phyloP scores from a whole-genome alignment of 2,329 filamentous ascomycete genomes.

The Botrytis paeoniae region DNA sequence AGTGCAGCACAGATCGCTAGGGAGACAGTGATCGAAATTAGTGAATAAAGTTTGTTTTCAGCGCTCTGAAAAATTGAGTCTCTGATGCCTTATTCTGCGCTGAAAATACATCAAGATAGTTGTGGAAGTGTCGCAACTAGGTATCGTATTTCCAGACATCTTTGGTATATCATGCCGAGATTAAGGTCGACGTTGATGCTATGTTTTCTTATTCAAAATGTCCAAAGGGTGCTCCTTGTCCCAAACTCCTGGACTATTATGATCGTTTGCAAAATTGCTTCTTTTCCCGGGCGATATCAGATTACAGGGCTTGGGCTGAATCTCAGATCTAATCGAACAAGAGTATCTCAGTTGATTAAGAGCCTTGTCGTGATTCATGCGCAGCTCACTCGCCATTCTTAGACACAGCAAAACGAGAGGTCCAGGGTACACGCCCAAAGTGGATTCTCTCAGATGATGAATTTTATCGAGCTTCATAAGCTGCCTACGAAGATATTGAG shows the following conservation, averaged over 20 bases:
- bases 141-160: background rate
- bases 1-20: conserved; percentile 9
- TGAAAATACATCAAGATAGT: background rate
- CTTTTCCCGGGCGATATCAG: background rate
- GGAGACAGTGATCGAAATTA: background rate
- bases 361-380: background rate
- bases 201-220: background rate
- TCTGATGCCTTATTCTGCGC: background rate
- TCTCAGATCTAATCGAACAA: background rate
- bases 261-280: background rate
- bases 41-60: background rate
- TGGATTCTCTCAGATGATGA: background rate
- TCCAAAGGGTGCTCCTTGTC: background rate
- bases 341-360: background rate
- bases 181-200: background rate
- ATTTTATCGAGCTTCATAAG: background rate
- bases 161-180: background rate
- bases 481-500: background rate
- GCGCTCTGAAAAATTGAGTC: background rate
- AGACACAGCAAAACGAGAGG: background rate
- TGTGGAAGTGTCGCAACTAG: background rate
- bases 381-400: background rate
- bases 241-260: background rate
- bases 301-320: background rate
- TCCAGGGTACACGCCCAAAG: background rate